A percentile compares a stretch with the other conserved stretches of the same genome.
Evolutionary conservation across 768 basidiomycete species (phyloP).

Genomic region (Pisolithus marmoratus): DNA sequence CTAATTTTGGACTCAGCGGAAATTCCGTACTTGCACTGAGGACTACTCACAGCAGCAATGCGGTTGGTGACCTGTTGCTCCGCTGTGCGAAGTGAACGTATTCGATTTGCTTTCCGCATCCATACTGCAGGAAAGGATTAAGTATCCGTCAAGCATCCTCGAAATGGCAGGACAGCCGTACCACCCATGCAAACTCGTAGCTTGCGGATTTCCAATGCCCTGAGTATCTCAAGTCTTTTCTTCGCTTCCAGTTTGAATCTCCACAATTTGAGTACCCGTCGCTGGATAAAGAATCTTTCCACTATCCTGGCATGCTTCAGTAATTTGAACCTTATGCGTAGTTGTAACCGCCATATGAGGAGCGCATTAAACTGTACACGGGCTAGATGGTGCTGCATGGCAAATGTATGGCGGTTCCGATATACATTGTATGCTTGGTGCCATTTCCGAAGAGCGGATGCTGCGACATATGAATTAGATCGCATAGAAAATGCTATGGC

Average conservation of each 20-base stretch:
- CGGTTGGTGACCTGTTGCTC: conserved; percentile 38
- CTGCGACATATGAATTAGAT: conserved; percentile 34
- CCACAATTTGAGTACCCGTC: conserved; percentile 47
- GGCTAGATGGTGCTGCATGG: conserved; percentile 34
- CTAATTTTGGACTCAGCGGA: conserved; percentile 29
- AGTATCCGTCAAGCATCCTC: conserved; percentile 4
- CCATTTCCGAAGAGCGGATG: conserved; percentile 42
- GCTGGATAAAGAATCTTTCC: conserved; percentile 44
- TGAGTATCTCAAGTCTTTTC: conserved; percentile 39
- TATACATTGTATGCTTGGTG: conserved; percentile 35
- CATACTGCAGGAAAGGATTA: conserved; percentile 36
- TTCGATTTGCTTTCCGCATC: conserved; percentile 34
- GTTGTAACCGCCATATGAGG: conserved; percentile 49
- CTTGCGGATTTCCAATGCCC: conserved; percentile 36
- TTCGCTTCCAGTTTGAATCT: conserved; percentile 38
- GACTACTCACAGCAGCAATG: conserved; percentile 34
- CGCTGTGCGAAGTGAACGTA: conserved; percentile 36
- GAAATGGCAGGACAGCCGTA: conserved; percentile 27
- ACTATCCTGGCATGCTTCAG: conserved; percentile 51
- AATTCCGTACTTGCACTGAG: not conserved
- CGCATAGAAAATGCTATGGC: conserved; percentile 48
- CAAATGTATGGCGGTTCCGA: conserved; percentile 42
- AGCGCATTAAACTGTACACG: conserved; percentile 40
- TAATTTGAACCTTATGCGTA: conserved; percentile 45
- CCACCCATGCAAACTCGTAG: conserved; percentile 23